A percentile compares a stretch with the other conserved stretches of the same genome.
These are phyloP conservation scores for Clavaria fumosa DNA, from an alignment of 768 basidiomycete species.

Conservation along the genomic window DNA sequence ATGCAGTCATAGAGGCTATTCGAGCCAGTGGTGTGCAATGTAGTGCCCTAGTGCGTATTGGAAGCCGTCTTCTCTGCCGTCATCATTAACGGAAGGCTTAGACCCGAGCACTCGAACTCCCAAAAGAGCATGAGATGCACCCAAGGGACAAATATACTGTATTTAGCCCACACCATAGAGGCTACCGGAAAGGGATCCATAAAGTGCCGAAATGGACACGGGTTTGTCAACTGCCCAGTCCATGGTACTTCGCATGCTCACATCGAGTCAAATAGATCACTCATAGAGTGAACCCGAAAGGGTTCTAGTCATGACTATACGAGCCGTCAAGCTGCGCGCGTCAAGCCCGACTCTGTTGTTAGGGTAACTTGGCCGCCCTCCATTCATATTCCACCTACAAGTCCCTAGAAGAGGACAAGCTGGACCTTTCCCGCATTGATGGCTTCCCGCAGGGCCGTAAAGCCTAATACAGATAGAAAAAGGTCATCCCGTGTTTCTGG, in stretches of 20 bases:
- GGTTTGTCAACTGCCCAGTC: slow-evolving; percentile 29
- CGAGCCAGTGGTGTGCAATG: slow-evolving; percentile 69
- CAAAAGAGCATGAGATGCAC: slow-evolving; percentile 88
- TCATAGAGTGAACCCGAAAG: slow-evolving; percentile 74
- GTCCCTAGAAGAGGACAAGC: slow-evolving; percentile 56
- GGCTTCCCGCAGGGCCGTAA: slow-evolving; percentile 40
- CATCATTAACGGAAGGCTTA: slow-evolving; percentile 16
- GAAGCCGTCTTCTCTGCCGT: background rate
- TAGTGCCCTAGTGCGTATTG: slow-evolving; percentile 47
- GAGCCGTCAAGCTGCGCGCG: too few relatives aligned
- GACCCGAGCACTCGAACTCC: slow-evolving; percentile 65
- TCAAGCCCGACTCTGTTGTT: too few relatives aligned
- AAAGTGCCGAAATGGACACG: slow-evolving; percentile 97
- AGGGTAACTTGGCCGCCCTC: too few relatives aligned
- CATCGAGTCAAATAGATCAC: slow-evolving; percentile 42
- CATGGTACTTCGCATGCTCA: background rate
- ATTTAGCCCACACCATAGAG: slow-evolving; percentile 50
- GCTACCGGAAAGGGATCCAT: slow-evolving; percentile 91
- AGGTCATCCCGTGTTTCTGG: slow-evolving; percentile 75
- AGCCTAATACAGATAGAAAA: slow-evolving; percentile 57
- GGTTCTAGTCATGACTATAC: too few relatives aligned
- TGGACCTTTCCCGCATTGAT: slow-evolving; percentile 61
- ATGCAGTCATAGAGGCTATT: slow-evolving; percentile 83
- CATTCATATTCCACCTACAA: too few relatives aligned
- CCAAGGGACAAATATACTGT: slow-evolving; percentile 92